Evolutionary conservation across 2,329 filamentous ascomycete species (phyloP), one percentile per base, ranked within the genome.

Genomic region (Sphaerulina vaccinii): DNA sequence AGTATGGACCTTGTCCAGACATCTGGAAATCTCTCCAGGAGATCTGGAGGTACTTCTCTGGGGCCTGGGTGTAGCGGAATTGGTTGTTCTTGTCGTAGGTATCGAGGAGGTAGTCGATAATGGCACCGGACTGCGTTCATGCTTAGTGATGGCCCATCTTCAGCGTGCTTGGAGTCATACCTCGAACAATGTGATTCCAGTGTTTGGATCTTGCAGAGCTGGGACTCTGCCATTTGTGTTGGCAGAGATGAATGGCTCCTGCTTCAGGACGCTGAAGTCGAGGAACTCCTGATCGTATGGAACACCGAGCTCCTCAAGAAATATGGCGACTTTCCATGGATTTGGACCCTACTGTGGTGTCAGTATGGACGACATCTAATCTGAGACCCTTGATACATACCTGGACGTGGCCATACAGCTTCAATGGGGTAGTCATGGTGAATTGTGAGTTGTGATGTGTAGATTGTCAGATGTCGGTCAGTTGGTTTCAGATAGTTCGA

Each of bases 171-270:
- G 8, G 15, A 21, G 13, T 22, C 16, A 23, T 35, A 55, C 52
- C 51, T 72, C 71, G 60, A 67, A 73, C 5, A 73, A 55, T 7
- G 65, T 71, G 40, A 73, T 57, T 35, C 65, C 67, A 1, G 70
- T 74, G 62, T 76, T 76, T 0, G 73, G 73, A 57, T 77, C 75
- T 19, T 72, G 52, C 49, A 77, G 72, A 2, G 70, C 69, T 11
- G 73, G 73, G 15, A 71, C 62, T 9, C 71, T 64, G 35, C 72
- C 71, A 47, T 75, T 75, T 45, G 71, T 70, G 57, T 75, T 74
- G 57, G 72, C 46, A 38, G 60, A 62, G 29, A 70, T 60, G 64
- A 68, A 79, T 2, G 65, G 61, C 43, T 64, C 59, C 45, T 59
- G 56, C 55, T 78, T 78, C 22, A 78, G 49, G 5, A 73, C 69